A percentile compares a stretch with the other conserved stretches of the same genome.
phyloP scores from a whole-genome alignment of 345 rosid genomes.

The Linum trigynum region DNA sequence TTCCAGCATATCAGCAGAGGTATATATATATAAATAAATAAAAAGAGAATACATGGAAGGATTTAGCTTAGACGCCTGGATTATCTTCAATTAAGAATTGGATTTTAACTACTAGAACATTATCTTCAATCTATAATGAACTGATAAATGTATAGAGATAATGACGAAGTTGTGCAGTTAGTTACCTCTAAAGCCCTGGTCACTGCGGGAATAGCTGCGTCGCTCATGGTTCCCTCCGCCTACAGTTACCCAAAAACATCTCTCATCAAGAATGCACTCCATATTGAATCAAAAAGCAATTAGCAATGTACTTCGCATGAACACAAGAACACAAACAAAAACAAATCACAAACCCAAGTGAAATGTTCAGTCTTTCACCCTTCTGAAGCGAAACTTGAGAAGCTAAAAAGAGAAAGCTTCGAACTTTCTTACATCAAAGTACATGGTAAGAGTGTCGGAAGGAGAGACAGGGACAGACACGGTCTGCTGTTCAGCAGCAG shows the following conservation, averaged over 20 bases:
- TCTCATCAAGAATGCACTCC: too few species aligned
- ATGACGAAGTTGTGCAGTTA: neutral
- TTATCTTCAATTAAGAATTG: neutral
- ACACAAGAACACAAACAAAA: neutral
- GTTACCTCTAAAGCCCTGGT: slow-evolving; percentile 56
- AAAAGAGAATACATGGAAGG: too few species aligned
- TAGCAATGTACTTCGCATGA: neutral
- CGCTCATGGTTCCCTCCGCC: slow-evolving; percentile 75
- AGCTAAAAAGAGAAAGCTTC: neutral
- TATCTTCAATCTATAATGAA: too few species aligned
- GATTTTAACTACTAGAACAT: neutral
- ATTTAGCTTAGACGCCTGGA: neutral
- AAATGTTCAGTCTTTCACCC: neutral
- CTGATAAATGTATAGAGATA: neutral
- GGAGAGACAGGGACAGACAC: slow-evolving; percentile 84
- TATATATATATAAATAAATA: too few species aligned
- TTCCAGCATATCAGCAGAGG: too few species aligned
- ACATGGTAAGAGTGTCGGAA: slow-evolving; percentile 82
- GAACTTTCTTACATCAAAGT: slow-evolving; percentile 44
- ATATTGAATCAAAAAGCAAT: neutral
- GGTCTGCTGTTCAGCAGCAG: slow-evolving; percentile 34
- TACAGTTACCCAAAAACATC: slow-evolving; percentile 21
- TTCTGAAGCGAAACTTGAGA: neutral
- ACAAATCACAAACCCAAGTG: neutral
- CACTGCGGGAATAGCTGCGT: slow-evolving; percentile 47